phyloP scores from a whole-genome alignment of 2,329 filamentous ascomycete genomes.

The Colletotrichum melonis region DNA sequence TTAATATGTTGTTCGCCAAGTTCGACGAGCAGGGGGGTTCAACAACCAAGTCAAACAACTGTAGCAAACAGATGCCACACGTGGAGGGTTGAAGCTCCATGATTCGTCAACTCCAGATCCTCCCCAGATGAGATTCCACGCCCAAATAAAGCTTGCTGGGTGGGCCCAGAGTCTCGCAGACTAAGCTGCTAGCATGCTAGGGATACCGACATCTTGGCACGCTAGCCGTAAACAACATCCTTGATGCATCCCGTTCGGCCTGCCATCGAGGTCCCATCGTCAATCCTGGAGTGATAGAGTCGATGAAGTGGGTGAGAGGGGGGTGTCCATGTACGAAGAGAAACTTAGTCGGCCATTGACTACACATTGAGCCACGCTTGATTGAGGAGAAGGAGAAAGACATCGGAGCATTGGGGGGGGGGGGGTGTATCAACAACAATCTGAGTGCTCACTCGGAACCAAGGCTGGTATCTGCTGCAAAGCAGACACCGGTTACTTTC shows the following conservation, averaged over 20 bases:
- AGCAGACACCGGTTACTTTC: neutral
- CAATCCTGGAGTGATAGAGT: neutral
- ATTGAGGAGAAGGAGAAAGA: neutral
- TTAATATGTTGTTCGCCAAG: constrained; percentile 15
- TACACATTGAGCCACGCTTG: neutral
- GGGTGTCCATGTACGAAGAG: neutral
- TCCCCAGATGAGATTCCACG: constrained; percentile 25
- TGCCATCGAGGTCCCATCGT: constrained; percentile 4
- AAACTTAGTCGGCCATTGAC: neutral
- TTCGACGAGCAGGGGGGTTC: constrained; percentile 13
- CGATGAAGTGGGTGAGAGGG: neutral
- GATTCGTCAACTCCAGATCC: constrained; percentile 27
- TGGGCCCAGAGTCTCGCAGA: neutral
- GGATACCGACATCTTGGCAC: constrained; percentile 37
- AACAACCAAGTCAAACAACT: constrained; percentile 15
- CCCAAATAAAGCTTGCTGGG: constrained; percentile 28
- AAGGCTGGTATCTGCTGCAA: neutral
- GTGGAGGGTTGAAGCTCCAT: constrained; percentile 13
- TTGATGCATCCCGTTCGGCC: constrained; percentile 12
- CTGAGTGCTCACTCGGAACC: neutral
- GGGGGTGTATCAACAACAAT: neutral
- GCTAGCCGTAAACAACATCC: constrained; percentile 10
- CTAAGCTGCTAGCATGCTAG: constrained; percentile 17
- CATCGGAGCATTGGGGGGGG: neutral
- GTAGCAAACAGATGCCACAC: constrained; percentile 28